Evolutionary conservation across 176 grass and related monocot species (phyloP), one percentile per base, ranked within the genome.

Genomic region (Otatea glauca): DNA sequence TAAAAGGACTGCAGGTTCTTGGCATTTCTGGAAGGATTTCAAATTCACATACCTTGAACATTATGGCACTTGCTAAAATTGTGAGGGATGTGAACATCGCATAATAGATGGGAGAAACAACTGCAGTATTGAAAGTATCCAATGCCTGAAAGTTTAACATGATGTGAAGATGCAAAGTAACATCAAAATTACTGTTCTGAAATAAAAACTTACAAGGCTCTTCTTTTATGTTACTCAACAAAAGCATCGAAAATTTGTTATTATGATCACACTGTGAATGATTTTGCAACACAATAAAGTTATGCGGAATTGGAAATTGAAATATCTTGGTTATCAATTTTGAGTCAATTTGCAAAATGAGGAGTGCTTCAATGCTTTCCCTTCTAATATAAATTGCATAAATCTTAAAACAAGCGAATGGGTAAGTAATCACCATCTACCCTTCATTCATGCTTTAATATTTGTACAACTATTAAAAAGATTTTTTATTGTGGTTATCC

Each of bases 61-160:
- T 99, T 87, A 99, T 99, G 74, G 89, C 93, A 79, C 96, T 99
- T 89, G 96, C 96, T 77, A 99, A 82, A 80, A 96, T 96, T 66
- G 96, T 99, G 41, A 99, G 86, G 58, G 93, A 96, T 59, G 96
- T 99, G 81, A 99, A 99, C 96, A 99, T 92, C 67, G 93, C 93
- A 86, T 94, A 99, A 72, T 99, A 99, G 69, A 96, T 94, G 66
- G 96, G 96, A 68, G 96, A 99, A 37, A 99, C 96, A 75, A 99
- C 89, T 58, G 96, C 93, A 18, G 96, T 96, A 67, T 99, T 99
- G 74, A 96, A 99, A 88, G 96, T 96, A 66, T 99, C 96, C 45
- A 99, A 74, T 56, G 93, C 96, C 93, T 99, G 90, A 81, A 84
- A 66, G 61, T 50, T 68, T 68, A 84, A 63, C 44, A 85, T 54